phyloP scores from a whole-genome alignment of 148 eudicot genomes.

The Rheum nobile region DNA sequence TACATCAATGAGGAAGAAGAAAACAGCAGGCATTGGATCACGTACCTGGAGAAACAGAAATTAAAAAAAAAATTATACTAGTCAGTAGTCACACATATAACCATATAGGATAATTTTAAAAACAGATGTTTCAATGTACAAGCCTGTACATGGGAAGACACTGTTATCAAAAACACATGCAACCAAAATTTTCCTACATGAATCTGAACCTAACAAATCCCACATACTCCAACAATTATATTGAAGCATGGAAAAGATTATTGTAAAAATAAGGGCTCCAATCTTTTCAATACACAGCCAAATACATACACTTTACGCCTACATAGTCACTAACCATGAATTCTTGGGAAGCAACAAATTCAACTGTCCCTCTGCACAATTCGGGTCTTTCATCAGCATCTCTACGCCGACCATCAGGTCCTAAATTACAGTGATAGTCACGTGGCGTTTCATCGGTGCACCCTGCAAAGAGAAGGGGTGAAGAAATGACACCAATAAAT shows the following conservation, averaged over 20 bases:
- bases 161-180: neutral
- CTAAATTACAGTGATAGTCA: conserved; percentile 93
- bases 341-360: conserved; percentile 91
- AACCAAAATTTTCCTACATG: neutral
- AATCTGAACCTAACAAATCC: neutral
- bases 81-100: neutral
- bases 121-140: neutral
- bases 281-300: neutral
- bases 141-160: neutral
- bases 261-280: neutral
- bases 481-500: neutral
- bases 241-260: neutral
- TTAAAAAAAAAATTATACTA: neutral
- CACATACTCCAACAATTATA: neutral
- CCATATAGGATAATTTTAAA: neutral
- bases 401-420: conserved; percentile 95
- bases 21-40: conserved; percentile 95
- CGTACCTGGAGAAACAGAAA: conserved; percentile 52
- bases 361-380: conserved; percentile 94
- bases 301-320: neutral
- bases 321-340: conserved; percentile 43
- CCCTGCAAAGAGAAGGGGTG: conserved; percentile 38
- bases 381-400: conserved; percentile 99
- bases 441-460: conserved; percentile 92
- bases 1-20: conserved; percentile 88